A percentile compares a stretch with the other conserved stretches of the same genome.
These are phyloP conservation scores for Trametes pubescens DNA, from an alignment of 1,284 basidiomycete genomes.

Conservation along the genomic window DNA sequence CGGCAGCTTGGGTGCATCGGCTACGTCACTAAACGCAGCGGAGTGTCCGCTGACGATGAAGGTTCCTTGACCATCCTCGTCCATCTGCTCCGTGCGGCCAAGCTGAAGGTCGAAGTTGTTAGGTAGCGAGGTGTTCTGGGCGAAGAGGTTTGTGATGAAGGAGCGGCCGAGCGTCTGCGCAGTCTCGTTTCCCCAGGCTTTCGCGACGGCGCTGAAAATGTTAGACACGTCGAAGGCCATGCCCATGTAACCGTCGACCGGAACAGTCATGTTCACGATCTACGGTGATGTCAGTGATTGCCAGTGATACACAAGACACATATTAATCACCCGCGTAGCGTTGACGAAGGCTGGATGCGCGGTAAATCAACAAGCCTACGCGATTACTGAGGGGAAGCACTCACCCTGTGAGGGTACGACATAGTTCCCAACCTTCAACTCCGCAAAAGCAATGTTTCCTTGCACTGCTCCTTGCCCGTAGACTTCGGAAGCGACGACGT, in stretches of 20 bases:
- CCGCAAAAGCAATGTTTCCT: slow-evolving; percentile 4
- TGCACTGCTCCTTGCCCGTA: neutral
- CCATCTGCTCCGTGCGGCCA: slow-evolving; percentile 37
- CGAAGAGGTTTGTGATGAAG: slow-evolving; percentile 11
- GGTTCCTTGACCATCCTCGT: slow-evolving; percentile 37
- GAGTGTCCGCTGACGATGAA: slow-evolving; percentile 43
- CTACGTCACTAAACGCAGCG: slow-evolving; percentile 32
- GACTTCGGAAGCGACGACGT: slow-evolving; percentile 23
- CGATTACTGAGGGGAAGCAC: slow-evolving; percentile 8
- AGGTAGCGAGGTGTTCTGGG: slow-evolving; percentile 27
- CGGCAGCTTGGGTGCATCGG: slow-evolving; percentile 39
- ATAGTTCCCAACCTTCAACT: slow-evolving; percentile 1
- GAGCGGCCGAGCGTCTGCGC: slow-evolving; percentile 29
- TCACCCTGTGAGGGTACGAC: slow-evolving; percentile 28
- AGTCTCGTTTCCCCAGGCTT: slow-evolving; percentile 3
- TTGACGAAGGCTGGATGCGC: neutral
- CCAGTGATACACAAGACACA: neutral
- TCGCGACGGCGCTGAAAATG: neutral
- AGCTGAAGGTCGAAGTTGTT: slow-evolving; percentile 43
- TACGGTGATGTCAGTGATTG: neutral
- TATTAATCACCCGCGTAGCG: neutral
- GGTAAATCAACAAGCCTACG: neutral
- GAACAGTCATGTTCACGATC: neutral
- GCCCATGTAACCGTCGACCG: slow-evolving; percentile 5
- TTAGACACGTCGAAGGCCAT: slow-evolving; percentile 3